These are phyloP conservation scores for Cardamine occulta DNA, from an alignment of 345 rosid species.

Conservation along the genomic window DNA sequence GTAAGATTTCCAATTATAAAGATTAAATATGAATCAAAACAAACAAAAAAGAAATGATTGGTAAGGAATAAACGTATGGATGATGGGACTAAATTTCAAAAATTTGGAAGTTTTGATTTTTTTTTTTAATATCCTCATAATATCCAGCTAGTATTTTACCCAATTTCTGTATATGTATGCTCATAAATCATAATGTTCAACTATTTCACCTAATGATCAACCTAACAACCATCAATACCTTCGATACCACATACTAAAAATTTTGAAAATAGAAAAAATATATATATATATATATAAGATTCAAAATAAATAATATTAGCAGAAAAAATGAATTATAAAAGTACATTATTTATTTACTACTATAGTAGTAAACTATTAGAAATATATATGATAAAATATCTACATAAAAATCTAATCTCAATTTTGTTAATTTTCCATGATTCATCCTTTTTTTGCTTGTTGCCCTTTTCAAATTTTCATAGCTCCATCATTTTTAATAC, in stretches of 20 bases:
- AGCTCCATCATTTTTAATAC: not conserved
- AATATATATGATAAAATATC: not conserved
- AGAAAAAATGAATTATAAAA: too few relatives aligned
- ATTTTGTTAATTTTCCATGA: not conserved
- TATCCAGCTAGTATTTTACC: not conserved
- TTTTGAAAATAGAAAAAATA: not conserved
- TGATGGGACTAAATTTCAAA: not conserved
- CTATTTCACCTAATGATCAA: slow-evolving; percentile 1
- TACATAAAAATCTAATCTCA: not conserved
- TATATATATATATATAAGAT: not conserved
- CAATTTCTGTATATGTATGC: not conserved
- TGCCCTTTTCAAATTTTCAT: not conserved
- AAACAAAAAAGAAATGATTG: not conserved
- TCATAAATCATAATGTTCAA: not conserved
- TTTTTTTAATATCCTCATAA: not conserved
- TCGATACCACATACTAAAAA: not conserved
- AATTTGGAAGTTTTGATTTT: not conserved
- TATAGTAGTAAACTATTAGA: not conserved
- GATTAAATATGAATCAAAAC: not conserved
- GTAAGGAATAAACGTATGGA: not conserved
- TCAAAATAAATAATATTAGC: not conserved
- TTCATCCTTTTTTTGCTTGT: not conserved
- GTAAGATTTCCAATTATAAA: too few relatives aligned
- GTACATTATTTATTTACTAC: too few relatives aligned
- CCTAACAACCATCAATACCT: not conserved